Conservation (phyloP, 345 rosid species). For the Eutrema heterophyllum region DNA sequence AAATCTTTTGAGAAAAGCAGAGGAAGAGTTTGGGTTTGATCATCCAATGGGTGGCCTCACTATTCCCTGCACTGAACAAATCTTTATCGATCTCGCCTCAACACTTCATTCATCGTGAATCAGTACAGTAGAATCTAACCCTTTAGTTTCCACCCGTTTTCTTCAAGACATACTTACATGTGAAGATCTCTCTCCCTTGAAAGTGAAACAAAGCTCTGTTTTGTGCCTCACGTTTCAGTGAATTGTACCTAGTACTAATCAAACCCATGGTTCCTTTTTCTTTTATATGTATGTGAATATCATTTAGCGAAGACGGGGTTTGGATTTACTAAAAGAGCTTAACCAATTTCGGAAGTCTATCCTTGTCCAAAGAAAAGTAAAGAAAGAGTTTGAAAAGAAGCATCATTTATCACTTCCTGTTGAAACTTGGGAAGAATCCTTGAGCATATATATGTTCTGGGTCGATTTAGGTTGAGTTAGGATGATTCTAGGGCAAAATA, state of each 20-base stretch:
- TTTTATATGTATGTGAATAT: too few relatives aligned
- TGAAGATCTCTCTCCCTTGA: not conserved
- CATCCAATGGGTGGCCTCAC: slow-evolving; percentile 34
- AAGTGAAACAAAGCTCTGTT: not conserved
- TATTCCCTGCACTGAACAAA: slow-evolving; percentile 41
- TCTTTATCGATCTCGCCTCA: slow-evolving; percentile 33
- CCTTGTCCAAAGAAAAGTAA: too few relatives aligned
- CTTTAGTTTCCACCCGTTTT: not conserved
- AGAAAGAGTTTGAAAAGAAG: too few relatives aligned
- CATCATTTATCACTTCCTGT: too few relatives aligned
- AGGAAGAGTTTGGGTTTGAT: slow-evolving; percentile 16
- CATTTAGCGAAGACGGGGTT: too few relatives aligned
- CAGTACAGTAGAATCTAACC: not conserved
- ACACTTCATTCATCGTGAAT: not conserved
- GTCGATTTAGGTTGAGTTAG: too few relatives aligned
- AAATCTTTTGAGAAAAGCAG: slow-evolving; percentile 25
- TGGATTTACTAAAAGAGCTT: too few relatives aligned
- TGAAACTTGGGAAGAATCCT: too few relatives aligned
- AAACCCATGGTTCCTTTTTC: not conserved
- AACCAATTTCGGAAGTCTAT: too few relatives aligned
- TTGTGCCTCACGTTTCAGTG: not conserved
- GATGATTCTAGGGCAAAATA: too few relatives aligned
- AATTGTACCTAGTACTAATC: not conserved
- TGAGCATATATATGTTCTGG: too few relatives aligned
- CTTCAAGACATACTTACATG: not conserved